A percentile compares a stretch with the other conserved stretches of the same genome.
These are phyloP conservation scores for Penstemon newberryi DNA, from an alignment of 257 asterid genomes.

Conservation along the genomic window DNA sequence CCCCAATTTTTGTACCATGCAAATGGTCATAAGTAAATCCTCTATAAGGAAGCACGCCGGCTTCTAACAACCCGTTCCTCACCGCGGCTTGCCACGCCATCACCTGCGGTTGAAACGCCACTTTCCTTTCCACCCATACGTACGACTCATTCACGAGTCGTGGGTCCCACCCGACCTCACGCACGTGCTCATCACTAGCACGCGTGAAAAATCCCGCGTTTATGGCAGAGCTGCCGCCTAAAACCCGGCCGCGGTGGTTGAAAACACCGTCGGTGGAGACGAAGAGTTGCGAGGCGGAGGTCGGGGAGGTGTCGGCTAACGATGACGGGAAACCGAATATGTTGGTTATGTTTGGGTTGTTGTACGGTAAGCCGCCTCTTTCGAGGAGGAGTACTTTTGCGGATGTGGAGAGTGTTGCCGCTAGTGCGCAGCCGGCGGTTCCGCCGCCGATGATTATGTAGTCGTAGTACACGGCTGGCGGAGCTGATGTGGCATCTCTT, in stretches of 20 bases:
- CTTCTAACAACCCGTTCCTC: slow-evolving; percentile 59
- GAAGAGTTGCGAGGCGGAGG: slow-evolving; percentile 65
- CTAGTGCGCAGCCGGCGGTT: slow-evolving; percentile 76
- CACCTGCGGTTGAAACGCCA: slow-evolving; percentile 56
- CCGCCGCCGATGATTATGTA: slow-evolving; percentile 86
- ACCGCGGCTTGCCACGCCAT: slow-evolving; percentile 74
- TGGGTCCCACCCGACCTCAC: slow-evolving; percentile 57
- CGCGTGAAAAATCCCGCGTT: slow-evolving; percentile 81
- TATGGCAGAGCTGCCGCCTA: slow-evolving; percentile 79
- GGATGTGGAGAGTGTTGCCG: slow-evolving; percentile 70
- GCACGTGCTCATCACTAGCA: slow-evolving; percentile 43
- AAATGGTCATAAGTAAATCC: slow-evolving; percentile 62
- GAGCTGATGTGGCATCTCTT: slow-evolving; percentile 56
- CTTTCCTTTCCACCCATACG: slow-evolving; percentile 76
- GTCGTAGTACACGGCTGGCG: slow-evolving; percentile 45
- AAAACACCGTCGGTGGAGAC: slow-evolving; percentile 77
- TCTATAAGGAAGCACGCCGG: slow-evolving; percentile 52
- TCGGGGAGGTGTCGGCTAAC: slow-evolving; percentile 47
- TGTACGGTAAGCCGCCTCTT: slow-evolving; percentile 78
- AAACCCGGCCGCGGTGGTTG: slow-evolving; percentile 72
- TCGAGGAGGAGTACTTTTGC: slow-evolving; percentile 66
- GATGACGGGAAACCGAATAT: slow-evolving; percentile 35
- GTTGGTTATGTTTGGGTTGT: slow-evolving; percentile 54
- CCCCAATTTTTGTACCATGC: slow-evolving; percentile 76
- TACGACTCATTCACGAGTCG: slow-evolving; percentile 52